These are phyloP conservation scores for Colletotrichum nymphaeae DNA, from an alignment of 2,329 filamentous ascomycete species.

Conservation along the genomic window DNA sequence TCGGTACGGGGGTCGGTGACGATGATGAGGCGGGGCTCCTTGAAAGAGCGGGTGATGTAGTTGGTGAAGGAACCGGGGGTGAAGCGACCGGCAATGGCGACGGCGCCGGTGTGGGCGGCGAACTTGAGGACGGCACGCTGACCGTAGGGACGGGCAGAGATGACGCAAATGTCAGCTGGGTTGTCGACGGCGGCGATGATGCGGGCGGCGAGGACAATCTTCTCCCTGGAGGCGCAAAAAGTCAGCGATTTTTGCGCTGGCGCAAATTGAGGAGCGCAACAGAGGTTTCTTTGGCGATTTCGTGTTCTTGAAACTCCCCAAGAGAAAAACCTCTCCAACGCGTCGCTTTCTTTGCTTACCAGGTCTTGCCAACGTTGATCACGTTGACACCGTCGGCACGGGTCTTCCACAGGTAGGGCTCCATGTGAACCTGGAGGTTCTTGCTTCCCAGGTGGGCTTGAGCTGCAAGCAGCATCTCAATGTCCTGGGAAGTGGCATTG, in stretches of 20 bases:
- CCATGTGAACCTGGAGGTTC: constrained; percentile 99
- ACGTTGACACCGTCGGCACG: constrained; percentile 98
- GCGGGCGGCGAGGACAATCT: constrained; percentile 98
- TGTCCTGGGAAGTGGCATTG: constrained; percentile 97
- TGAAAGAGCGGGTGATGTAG: constrained; percentile 99
- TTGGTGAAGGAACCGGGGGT: constrained; percentile 99
- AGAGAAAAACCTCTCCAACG: neutral
- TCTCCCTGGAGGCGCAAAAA: constrained; percentile 77
- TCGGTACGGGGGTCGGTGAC: constrained; percentile 99
- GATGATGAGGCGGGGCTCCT: constrained; percentile 99
- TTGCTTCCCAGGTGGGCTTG: constrained; percentile 97
- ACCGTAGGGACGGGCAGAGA: constrained; percentile 99
- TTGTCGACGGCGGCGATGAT: constrained; percentile 99
- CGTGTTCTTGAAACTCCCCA: neutral
- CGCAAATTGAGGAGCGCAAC: neutral
- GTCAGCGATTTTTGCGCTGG: constrained; percentile 15
- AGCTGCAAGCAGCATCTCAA: constrained; percentile 98
- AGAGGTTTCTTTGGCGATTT: neutral
- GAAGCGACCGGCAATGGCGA: constrained; percentile 99
- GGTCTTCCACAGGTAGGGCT: constrained; percentile 99
- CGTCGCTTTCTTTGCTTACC: constrained; percentile 70
- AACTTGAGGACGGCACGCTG: constrained; percentile 99
- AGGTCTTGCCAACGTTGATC: constrained; percentile 99
- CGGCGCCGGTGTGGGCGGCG: constrained; percentile 96
- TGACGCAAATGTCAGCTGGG: constrained; percentile 98